Conservation (phyloP, 1,284 basidiomycete genomes). For the Ganoderma multipileum region DNA sequence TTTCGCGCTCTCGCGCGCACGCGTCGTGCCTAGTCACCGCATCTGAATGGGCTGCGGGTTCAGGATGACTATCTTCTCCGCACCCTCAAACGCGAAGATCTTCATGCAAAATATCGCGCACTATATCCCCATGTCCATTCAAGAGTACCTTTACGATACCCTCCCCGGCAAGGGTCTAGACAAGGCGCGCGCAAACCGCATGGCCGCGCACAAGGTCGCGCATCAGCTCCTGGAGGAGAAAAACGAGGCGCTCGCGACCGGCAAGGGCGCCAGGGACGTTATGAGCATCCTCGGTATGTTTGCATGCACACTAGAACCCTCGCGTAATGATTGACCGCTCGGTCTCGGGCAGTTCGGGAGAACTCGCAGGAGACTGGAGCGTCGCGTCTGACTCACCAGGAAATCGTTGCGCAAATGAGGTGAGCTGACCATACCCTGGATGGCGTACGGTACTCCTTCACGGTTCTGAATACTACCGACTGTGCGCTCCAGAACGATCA, state of each 20-base stretch:
- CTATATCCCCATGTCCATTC: constrained; percentile 39
- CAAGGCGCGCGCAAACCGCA: constrained; percentile 44
- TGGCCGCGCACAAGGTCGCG: constrained; percentile 48
- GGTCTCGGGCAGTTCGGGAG: constrained; percentile 51
- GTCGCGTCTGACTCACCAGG: constrained; percentile 53
- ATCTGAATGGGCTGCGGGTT: background rate
- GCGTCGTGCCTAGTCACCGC: background rate
- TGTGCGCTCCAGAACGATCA: constrained; percentile 42
- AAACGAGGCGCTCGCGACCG: constrained; percentile 40
- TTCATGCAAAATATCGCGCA: constrained; percentile 36
- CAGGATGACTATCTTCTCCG: constrained; percentile 32
- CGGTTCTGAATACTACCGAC: background rate
- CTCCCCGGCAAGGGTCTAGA: constrained; percentile 46
- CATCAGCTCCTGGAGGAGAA: constrained; percentile 50
- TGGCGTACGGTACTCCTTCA: background rate
- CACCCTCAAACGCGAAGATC: constrained; percentile 33
- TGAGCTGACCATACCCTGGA: constrained; percentile 24
- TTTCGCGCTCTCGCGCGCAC: background rate
- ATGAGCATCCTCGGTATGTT: constrained; percentile 50
- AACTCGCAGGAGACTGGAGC: constrained; percentile 54
- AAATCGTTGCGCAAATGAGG: constrained; percentile 63
- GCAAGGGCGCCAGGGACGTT: constrained; percentile 44
- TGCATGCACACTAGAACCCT: background rate
- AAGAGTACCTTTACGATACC: constrained; percentile 46
- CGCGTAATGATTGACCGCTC: no score